Evolutionary conservation across 352 stramenopile genomes (phyloP).

Genomic region (Aphanomyces cochlioides): DNA sequence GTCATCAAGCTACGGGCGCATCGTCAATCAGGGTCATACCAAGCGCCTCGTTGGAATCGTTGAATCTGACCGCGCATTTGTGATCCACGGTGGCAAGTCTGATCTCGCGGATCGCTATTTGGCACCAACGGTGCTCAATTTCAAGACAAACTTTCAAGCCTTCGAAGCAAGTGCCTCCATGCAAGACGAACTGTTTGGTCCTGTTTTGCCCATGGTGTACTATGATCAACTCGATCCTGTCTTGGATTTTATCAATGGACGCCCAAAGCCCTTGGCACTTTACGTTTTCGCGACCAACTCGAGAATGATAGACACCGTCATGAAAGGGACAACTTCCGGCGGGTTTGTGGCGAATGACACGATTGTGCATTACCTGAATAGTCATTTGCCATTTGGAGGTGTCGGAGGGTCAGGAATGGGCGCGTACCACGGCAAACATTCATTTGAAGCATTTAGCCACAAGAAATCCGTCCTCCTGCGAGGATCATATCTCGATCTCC

Average conservation of each 20-base stretch:
- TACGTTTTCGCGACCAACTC: constrained; percentile 36
- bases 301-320: constrained; percentile 26
- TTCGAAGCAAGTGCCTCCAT: constrained; percentile 34
- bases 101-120: constrained; percentile 36
- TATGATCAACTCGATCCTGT: neutral
- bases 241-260: constrained; percentile 35
- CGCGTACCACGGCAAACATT: constrained; percentile 72
- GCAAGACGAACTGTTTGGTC: constrained; percentile 22
- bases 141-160: constrained; percentile 36
- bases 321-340: constrained; percentile 35
- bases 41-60: neutral
- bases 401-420: constrained; percentile 67
- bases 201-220: constrained; percentile 15
- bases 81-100: neutral
- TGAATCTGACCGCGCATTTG: neutral
- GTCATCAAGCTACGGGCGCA: neutral
- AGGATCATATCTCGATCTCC: constrained; percentile 49
- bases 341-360: constrained; percentile 39
- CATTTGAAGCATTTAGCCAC: constrained; percentile 76
- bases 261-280: constrained; percentile 37
- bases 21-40: constrained; percentile 2
- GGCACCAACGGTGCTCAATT: constrained; percentile 54
- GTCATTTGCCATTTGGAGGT: constrained; percentile 38
- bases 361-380: constrained; percentile 38
- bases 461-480: constrained; percentile 65